These are phyloP conservation scores for Fusarium annulatum DNA, from an alignment of 2,329 filamentous ascomycete genomes.

Conservation along the genomic window DNA sequence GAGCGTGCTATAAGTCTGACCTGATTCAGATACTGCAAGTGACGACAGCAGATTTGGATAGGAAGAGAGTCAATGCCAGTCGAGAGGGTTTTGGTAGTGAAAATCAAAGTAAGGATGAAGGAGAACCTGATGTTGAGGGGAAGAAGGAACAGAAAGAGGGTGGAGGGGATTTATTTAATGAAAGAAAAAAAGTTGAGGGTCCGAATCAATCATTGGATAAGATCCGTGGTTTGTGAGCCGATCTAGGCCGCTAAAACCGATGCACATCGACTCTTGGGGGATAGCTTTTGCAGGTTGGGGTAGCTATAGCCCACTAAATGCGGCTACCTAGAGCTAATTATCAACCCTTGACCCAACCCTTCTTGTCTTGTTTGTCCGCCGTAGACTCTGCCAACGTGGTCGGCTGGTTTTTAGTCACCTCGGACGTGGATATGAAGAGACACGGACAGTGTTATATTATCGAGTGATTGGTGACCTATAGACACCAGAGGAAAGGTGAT, in stretches of 20 bases:
- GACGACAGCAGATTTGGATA: conserved; percentile 8
- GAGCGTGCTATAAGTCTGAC: conserved; percentile 59
- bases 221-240: conserved; percentile 30
- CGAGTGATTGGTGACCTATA: neutral
- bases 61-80: conserved; percentile 38
- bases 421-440: neutral
- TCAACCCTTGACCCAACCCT: neutral
- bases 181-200: conserved; percentile 11
- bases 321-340: conserved; percentile 5
- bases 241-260: conserved; percentile 40
- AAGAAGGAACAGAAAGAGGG: conserved; percentile 7
- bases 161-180: conserved; percentile 25
- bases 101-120: neutral
- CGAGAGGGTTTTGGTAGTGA: conserved; percentile 31
- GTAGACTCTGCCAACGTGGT: neutral
- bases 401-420: neutral
- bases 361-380: too few species aligned
- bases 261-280: conserved; percentile 17
- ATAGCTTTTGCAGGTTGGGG: conserved; percentile 22
- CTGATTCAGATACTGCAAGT: conserved; percentile 11
- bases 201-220: conserved; percentile 2
- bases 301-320: conserved; percentile 25
- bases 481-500: neutral
- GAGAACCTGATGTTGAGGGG: conserved; percentile 22
- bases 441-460: neutral